Percentiles rank a stretch among this genome's conserved stretches.
phyloP scores from a whole-genome alignment of 31 red algal species.

The Bonnemaisonia californica region DNA sequence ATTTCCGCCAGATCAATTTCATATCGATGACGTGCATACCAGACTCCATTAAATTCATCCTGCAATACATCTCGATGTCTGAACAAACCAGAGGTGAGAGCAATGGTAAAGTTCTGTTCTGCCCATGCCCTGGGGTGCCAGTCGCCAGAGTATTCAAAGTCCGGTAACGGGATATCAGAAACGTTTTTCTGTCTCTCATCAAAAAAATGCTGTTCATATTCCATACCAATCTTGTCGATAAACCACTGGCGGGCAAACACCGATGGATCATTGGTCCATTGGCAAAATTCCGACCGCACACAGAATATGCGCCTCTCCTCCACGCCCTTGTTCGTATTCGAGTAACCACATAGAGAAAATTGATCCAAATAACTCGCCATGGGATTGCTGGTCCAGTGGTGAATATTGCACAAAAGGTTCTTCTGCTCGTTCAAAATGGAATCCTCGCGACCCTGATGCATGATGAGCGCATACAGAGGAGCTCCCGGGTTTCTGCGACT shows the following conservation, averaged over 20 bases:
- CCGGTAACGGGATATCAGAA: slow-evolving; percentile 49
- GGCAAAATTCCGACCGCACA: slow-evolving; percentile 55
- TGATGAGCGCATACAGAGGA: slow-evolving; percentile 43
- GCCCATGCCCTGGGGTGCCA: slow-evolving; percentile 57
- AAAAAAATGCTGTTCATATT: slow-evolving; percentile 52
- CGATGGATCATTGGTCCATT: slow-evolving; percentile 73
- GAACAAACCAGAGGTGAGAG: slow-evolving; percentile 59
- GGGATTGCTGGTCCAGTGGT: slow-evolving; percentile 34
- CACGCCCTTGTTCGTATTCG: too few relatives aligned
- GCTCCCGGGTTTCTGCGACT: slow-evolving; percentile 46
- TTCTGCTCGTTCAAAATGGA: slow-evolving; percentile 23
- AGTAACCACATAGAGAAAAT: too few relatives aligned
- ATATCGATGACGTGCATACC: slow-evolving; percentile 69
- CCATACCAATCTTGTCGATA: slow-evolving; percentile 33
- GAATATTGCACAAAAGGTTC: slow-evolving; percentile 44
- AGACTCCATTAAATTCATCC: slow-evolving; percentile 59
- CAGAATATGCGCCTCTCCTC: slow-evolving; percentile 39
- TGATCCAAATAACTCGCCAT: slow-evolving; percentile 1
- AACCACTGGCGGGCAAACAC: slow-evolving; percentile 57
- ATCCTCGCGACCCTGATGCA: slow-evolving; percentile 48
- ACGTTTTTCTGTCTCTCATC: slow-evolving; percentile 43
- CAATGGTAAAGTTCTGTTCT: slow-evolving; percentile 67
- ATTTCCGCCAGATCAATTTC: slow-evolving; percentile 58
- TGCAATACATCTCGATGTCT: slow-evolving; percentile 43
- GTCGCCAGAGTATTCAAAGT: slow-evolving; percentile 78